Percentiles rank a stretch among this genome's conserved stretches.
These are phyloP conservation scores for Chenopodium suecicum DNA, from an alignment of 148 eudicot genomes.

Conservation along the genomic window DNA sequence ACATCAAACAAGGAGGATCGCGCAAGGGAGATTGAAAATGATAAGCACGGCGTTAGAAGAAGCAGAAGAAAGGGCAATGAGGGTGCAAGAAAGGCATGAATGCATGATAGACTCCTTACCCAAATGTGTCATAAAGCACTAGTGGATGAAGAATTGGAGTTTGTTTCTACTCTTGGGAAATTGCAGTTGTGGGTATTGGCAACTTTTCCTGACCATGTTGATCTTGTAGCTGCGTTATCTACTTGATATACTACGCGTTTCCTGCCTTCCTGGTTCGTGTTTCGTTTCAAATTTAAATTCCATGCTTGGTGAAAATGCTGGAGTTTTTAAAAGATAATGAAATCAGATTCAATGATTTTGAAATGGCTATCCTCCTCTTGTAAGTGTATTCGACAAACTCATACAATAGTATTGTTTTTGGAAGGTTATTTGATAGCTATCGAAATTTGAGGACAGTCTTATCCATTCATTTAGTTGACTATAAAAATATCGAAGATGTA, in stretches of 20 bases:
- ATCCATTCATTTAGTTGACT: no score
- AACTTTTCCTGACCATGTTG: constrained; percentile 30
- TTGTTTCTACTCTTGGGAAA: constrained; percentile 37
- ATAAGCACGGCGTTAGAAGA: constrained; percentile 35
- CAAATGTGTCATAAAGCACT: constrained; percentile 45
- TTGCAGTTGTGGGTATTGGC: constrained; percentile 42
- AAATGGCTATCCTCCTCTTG: no score
- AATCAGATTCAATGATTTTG: no score
- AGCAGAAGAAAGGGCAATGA: constrained; percentile 41
- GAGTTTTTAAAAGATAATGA: no score
- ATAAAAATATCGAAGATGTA: no score
- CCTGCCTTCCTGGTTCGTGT: no score
- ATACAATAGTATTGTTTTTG: no score
- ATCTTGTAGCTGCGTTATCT: constrained; percentile 18
- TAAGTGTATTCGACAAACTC: no score
- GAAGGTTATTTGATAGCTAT: no score
- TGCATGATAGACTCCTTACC: constrained; percentile 47
- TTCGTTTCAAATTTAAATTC: no score
- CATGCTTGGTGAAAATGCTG: no score
- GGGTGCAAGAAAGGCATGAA: constrained; percentile 48
- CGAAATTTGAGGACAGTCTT: no score
- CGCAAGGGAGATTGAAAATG: constrained; percentile 19
- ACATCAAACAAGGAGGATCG: not conserved
- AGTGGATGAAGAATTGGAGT: constrained; percentile 40
- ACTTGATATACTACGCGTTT: constrained; percentile 1